Evolutionary conservation across 2,329 filamentous ascomycete species (phyloP), one percentile per base, ranked within the genome.

Genomic region (Penicillium digitatum): DNA sequence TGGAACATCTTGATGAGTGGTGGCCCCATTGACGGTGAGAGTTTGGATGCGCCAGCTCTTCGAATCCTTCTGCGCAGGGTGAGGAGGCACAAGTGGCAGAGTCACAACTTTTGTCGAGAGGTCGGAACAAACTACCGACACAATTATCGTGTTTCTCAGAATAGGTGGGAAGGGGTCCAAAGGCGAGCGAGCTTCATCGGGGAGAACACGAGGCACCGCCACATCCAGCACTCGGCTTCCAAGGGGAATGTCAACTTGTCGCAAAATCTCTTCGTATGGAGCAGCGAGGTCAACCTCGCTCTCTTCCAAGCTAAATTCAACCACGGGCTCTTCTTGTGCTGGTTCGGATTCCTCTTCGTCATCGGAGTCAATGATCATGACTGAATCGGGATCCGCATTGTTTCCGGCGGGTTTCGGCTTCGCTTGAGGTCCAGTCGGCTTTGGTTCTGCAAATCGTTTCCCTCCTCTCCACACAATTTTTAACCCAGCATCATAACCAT

Each of bases 401-500:
- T 67, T 66, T 50, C 53, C 55, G 50, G 62, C 55, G 29, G 58
- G 52, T 44, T 63, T 70, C 18, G 59, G 56, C 29, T 63, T 62
- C 60, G 73, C 54, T 46, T 58, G 22, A 64, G 59, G 34, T 12
- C 55, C 55, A 4, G 62, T 45, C 34, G 66, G 54, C 58, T 71
- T 66, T 35, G 64, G 53, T 26, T 61, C 55, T 32, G 78, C 78
- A 52, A 82, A 76, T 1, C 73, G 71, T 29, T 74, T 76, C 4
- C 84, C 84, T 40, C 83, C 83, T 69, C 81, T 77, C 84, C 84
- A 87, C 29, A 84, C 62, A 46, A 87, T 71, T 54, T 79, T 78
- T 22, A 87, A 62, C 5, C 84, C 85, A 39, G 74, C 76, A 39
- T 81, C 79, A 60, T 85, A 80, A 44, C 80, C 84, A 62, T 84